Evolutionary conservation across 2,329 filamentous ascomycete species (phyloP), one percentile per base, ranked within the genome.

Genomic region (Drechslera avenae): DNA sequence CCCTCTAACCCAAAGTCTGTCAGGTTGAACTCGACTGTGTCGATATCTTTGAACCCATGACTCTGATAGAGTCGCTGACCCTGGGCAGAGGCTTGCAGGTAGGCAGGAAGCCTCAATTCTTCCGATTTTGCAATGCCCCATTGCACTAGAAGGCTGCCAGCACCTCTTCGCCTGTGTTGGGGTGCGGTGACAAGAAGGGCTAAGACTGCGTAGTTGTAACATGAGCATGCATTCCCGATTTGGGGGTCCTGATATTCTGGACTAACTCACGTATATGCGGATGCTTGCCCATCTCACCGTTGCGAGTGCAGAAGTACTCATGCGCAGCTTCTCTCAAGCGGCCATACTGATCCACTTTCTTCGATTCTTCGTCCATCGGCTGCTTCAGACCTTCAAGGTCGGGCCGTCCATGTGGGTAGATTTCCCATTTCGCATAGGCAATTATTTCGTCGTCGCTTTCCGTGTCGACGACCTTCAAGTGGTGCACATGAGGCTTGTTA

Each of bases 361-460:
- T 46, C 4, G 16, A 37, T 9, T 18, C 33, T 18, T 46, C 42
- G 21, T 46, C 21, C 6, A 46, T 46, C 2, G 42, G 33, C 32
- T 46, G 32, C 42, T 46, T 37, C 3, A 46, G 42, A 26, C 18
- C 19, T 18, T 30, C 42, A 21, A 37, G 17, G 21, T 46, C 42
- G 5, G 33, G 42, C 9, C 34, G 34, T 2, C 23, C 42, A 13
- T 30, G 5, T 12, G 33, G 32, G n/a, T 46, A 46, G 12, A 46
- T 46, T 14, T 46, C 42, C 42, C 34, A 46, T 28, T 46, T 46
- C 2, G 42, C 42, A 5, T 46, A 46, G 17, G 42, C 42, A 8
- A 23, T 7, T 7, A 23, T 23, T 7, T 23, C 21, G 21, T 23
- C 21, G 21, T 23, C 21, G 21, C 21, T 23, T 23, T 23, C 21